Evolutionary conservation across 345 rosid species (phyloP).

Genomic region (Syzygium aromaticum): DNA sequence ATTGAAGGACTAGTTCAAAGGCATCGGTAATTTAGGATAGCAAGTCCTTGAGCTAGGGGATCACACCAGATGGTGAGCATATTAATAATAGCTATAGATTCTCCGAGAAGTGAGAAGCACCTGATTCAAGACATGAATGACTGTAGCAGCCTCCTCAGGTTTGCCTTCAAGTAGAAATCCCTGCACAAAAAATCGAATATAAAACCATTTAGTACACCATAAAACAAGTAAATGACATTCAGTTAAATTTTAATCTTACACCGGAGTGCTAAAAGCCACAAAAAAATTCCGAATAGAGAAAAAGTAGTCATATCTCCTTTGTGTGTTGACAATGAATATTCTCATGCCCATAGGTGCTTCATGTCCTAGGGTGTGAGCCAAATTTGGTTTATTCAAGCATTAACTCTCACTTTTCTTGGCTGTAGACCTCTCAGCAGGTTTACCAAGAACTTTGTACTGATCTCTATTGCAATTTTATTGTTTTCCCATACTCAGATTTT

Average conservation of each 20-base stretch:
- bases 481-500: neutral
- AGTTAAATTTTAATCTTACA: neutral
- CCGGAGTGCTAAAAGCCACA: neutral
- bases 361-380: neutral
- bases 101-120: slow-evolving; percentile 13
- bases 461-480: neutral
- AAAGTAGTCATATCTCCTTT: neutral
- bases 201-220: neutral
- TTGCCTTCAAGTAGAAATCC: slow-evolving; percentile 58
- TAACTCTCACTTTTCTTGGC: neutral
- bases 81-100: neutral
- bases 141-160: slow-evolving; percentile 71
- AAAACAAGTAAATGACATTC: neutral
- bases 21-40: neutral
- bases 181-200: slow-evolving; percentile 18
- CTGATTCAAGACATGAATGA: slow-evolving; percentile 52
- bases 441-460: neutral
- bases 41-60: neutral
- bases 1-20: neutral
- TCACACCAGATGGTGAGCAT: neutral
- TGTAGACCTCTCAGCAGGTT: neutral
- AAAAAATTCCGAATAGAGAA: neutral
- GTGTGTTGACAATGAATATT: neutral
- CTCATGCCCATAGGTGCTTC: neutral
- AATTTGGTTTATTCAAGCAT: neutral